Conservation (phyloP, 371 early-diverging fungal genomes). For the Aphelidium insulamus region DNA sequence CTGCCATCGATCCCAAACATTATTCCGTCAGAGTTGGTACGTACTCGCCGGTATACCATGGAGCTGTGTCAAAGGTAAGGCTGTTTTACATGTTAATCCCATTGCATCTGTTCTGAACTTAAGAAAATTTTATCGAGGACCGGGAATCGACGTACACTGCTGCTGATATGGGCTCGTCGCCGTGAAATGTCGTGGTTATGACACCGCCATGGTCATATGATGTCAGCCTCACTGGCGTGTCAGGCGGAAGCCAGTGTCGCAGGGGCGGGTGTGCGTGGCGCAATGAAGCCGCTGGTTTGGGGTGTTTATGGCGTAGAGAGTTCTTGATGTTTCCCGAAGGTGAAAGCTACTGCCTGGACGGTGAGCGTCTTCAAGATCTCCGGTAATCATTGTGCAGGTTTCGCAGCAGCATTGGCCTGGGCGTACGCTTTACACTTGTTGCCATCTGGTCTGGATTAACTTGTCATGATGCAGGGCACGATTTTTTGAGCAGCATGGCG, state of each 20-base stretch:
- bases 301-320: conserved; percentile 69
- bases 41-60: conserved; percentile 69
- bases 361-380: no score
- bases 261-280: conserved; percentile 82
- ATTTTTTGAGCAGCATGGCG: no score
- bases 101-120: no score
- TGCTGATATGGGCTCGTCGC: conserved; percentile 78
- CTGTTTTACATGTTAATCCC: no score
- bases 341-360: no score
- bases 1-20: conserved; percentile 53
- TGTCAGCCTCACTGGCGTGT: conserved; percentile 63
- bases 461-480: no score
- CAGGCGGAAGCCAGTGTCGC: conserved; percentile 64
- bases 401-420: no score
- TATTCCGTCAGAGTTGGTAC: conserved; percentile 53
- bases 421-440: no score
- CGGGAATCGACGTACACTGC: no score
- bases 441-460: no score
- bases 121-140: no score
- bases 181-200: conserved; percentile 81
- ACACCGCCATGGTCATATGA: conserved; percentile 73
- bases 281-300: conserved; percentile 69
- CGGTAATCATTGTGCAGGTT: no score
- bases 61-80: conserved; percentile 80
- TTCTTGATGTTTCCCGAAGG: conserved; percentile 55